Evolutionary conservation across 805 yeast species (phyloP).

Genomic region (Candida khao-thaluensis): DNA sequence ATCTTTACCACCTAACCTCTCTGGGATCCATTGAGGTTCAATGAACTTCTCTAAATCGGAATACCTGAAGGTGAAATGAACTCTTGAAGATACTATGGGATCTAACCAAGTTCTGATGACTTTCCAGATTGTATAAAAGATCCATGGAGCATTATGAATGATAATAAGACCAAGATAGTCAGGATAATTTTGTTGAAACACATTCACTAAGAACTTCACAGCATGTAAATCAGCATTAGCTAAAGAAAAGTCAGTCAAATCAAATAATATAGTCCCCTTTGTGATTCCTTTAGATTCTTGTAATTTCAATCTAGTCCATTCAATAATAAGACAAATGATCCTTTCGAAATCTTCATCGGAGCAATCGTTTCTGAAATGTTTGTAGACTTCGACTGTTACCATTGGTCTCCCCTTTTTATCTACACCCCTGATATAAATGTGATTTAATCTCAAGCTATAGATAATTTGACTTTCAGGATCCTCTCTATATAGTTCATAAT

Average conservation of each 20-base stretch:
- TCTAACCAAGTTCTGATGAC: conserved; percentile 88
- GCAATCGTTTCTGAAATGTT: conserved; percentile 52
- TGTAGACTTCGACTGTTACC: conserved; percentile 71
- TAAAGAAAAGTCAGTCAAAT: conserved; percentile 76
- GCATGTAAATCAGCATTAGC: conserved; percentile 89
- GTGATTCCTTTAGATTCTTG: conserved; percentile 61
- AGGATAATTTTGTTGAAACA: conserved; percentile 93
- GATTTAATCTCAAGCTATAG: conserved; percentile 57
- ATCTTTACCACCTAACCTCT: conserved; percentile 70
- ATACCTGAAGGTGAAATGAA: conserved; percentile 67
- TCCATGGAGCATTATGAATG: conserved; percentile 94
- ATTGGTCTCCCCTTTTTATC: conserved; percentile 75
- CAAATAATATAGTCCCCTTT: conserved; percentile 66
- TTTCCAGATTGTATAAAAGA: conserved; percentile 89
- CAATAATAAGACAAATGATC: conserved; percentile 72
- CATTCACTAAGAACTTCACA: conserved; percentile 76
- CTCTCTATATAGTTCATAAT: conserved; percentile 49
- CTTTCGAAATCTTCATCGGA: conserved; percentile 66
- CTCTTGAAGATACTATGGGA: conserved; percentile 89
- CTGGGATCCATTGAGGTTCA: conserved; percentile 56
- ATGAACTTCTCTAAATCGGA: conserved; percentile 66
- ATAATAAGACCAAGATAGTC: conserved; percentile 80
- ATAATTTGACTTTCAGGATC: conserved; percentile 41
- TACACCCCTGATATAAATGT: conserved; percentile 68
- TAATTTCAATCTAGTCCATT: conserved; percentile 67